Conservation (phyloP, 208 protist species). For the Acanthamoeba royreba region DNA sequence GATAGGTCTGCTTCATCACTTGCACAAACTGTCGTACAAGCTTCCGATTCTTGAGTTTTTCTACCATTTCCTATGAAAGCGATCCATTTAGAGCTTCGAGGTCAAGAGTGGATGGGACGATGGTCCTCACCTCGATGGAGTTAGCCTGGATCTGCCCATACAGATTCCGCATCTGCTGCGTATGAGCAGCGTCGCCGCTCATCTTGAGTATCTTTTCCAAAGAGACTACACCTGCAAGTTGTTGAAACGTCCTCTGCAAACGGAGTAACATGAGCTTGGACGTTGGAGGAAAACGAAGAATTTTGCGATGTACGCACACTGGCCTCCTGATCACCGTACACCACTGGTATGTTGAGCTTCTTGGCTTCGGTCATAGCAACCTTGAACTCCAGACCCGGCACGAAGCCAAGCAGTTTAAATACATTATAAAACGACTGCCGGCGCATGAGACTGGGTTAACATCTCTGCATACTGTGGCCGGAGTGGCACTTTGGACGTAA, state of each 20-base stretch:
- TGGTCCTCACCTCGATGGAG: background rate
- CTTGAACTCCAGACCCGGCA: slow-evolving; percentile 26
- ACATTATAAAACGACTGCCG: slow-evolving; percentile 6
- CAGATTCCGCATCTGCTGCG: background rate
- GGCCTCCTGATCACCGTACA: background rate
- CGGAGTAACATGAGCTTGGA: background rate
- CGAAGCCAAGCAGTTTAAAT: slow-evolving; percentile 9
- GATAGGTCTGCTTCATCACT: background rate
- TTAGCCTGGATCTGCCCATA: background rate
- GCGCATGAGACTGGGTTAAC: no score
- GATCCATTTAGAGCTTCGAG: no score
- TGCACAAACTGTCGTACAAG: background rate
- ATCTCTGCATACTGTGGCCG: background rate
- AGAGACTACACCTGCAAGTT: background rate
- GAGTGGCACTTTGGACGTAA: background rate
- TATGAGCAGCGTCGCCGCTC: background rate
- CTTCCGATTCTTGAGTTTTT: background rate
- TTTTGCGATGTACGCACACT: background rate
- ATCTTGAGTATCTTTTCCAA: background rate
- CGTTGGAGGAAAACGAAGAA: background rate
- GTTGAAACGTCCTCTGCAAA: background rate
- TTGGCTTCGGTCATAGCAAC: background rate
- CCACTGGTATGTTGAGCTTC: background rate
- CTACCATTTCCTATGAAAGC: background rate
- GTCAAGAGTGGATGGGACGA: background rate